Evolutionary conservation across 345 rosid genomes (phyloP), one percentile per base, ranked within the genome.

Genomic region (Aquilaria yunnanensis): DNA sequence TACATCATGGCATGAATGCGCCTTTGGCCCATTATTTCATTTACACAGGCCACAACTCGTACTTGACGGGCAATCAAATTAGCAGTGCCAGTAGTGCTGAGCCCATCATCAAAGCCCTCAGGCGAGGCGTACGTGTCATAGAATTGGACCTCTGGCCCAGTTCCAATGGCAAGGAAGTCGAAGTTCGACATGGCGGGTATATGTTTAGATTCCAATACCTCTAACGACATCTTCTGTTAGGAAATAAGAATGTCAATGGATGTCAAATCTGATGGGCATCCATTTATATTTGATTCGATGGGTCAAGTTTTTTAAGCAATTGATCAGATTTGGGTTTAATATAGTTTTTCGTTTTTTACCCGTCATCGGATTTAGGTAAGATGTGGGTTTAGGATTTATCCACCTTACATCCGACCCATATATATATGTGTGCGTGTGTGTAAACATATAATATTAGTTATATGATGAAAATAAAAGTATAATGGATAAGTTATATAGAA

Each of bases 121-220:
- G 29, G 52, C 70, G 46, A 54, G 89, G 95, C 47, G 95, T 92
- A 7, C 79, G 95, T 72, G 93, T 85, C 1, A 89, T 92, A 57
- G 98, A 92, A 73, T 74, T 92, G 62, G 98, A 92, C 79, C 70
- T 92, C 57, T 87, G 98, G 98, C 91, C 96, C 12, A 75, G 69
- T 77, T 53, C 80, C 56, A 67, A 73, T 2, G 75, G 75, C 47
- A 72, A 78, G 8, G 64, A 75, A 65, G 84, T 82, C 1, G 66
- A 89, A 71, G 95, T 89, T 69, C 72, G 80, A 65, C 96, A 89
- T 63, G 96, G 98, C 68, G 90, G 96, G 95, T 88, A 74, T 32
- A 14, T 56, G 10, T 51, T n/a, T 14, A 16, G 23, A 16, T 16
- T 16, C 23, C 23, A 16, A 0, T 16, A 16, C 23, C 9, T 51